Evolutionary conservation across 75 land plant species (phyloP).

Genomic region (Sequoia sempervirens): DNA sequence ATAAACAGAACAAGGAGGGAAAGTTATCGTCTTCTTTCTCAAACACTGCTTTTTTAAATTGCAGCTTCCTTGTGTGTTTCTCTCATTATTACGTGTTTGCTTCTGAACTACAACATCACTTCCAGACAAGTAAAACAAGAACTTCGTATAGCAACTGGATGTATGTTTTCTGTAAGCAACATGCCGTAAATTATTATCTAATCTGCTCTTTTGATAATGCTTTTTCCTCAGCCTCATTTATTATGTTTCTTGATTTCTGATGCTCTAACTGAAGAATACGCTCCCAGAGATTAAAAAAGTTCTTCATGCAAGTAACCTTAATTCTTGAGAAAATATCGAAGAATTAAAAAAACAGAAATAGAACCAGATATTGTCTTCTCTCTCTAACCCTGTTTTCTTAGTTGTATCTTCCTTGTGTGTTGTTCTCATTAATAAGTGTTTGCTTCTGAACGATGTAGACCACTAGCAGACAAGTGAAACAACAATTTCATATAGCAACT

Average conservation of each 20-base stretch:
- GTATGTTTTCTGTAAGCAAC: not conserved
- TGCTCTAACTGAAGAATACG: not conserved
- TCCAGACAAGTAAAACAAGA: not conserved
- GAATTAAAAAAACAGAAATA: not conserved
- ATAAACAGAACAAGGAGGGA: not conserved
- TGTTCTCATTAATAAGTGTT: too few relatives aligned
- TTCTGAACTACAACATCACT: not conserved
- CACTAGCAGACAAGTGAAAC: not conserved
- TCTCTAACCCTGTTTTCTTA: not conserved
- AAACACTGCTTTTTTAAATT: not conserved
- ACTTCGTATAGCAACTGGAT: not conserved
- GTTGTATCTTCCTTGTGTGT: not conserved
- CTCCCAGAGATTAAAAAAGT: not conserved
- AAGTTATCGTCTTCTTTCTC: not conserved
- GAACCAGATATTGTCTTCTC: not conserved
- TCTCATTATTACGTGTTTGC: not conserved
- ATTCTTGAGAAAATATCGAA: not conserved
- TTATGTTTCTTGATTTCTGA: not conserved
- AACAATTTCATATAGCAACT: too few relatives aligned
- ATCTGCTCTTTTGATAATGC: not conserved
- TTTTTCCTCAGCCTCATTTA: not conserved
- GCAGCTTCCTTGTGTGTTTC: not conserved
- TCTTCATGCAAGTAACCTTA: not conserved
- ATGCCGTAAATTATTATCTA: not conserved
- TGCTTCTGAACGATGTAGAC: not conserved